Evolutionary conservation across 2,329 filamentous ascomycete genomes (phyloP).

Genomic region (Chaetomiaceae sp.): DNA sequence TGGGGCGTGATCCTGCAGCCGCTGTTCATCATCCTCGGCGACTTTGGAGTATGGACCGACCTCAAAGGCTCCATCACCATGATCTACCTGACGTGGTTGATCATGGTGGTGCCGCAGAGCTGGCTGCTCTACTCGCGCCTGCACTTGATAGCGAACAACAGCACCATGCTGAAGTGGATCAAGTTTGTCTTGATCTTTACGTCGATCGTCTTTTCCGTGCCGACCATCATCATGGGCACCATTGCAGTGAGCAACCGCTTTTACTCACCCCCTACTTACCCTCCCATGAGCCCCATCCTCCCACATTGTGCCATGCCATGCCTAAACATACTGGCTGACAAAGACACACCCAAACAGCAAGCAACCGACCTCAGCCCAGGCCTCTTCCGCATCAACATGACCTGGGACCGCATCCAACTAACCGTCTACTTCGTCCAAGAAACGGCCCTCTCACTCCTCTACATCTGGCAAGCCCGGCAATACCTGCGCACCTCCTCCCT

Average conservation of each 20-base stretch:
- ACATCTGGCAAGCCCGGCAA: constrained; percentile 27
- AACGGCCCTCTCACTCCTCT: constrained; percentile 27
- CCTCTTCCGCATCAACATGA: constrained; percentile 22
- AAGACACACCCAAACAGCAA: constrained; percentile 13
- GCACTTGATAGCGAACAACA: constrained; percentile 28
- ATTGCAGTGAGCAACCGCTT: constrained; percentile 22
- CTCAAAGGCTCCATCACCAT: constrained; percentile 21
- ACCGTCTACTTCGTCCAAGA: constrained; percentile 33
- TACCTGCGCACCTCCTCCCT: constrained; percentile 13
- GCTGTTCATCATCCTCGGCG: constrained; percentile 31
- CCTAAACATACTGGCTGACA: too few relatives aligned
- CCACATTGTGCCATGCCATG: too few relatives aligned
- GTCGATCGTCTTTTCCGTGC: constrained; percentile 28
- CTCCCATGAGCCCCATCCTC: too few relatives aligned
- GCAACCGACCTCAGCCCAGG: constrained; percentile 25
- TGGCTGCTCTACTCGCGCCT: constrained; percentile 32
- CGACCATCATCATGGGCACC: constrained; percentile 29
- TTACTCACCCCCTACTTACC: not conserved
- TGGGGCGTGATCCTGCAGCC: constrained; percentile 31
- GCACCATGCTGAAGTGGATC: constrained; percentile 23
- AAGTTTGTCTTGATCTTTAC: constrained; percentile 25
- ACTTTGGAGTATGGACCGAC: constrained; percentile 28
- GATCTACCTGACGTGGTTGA: constrained; percentile 30
- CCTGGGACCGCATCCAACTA: constrained; percentile 31
- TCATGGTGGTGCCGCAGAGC: constrained; percentile 32